A percentile compares a stretch with the other conserved stretches of the same genome.
phyloP scores from a whole-genome alignment of 345 rosid genomes.

The Gossypium thurberi region DNA sequence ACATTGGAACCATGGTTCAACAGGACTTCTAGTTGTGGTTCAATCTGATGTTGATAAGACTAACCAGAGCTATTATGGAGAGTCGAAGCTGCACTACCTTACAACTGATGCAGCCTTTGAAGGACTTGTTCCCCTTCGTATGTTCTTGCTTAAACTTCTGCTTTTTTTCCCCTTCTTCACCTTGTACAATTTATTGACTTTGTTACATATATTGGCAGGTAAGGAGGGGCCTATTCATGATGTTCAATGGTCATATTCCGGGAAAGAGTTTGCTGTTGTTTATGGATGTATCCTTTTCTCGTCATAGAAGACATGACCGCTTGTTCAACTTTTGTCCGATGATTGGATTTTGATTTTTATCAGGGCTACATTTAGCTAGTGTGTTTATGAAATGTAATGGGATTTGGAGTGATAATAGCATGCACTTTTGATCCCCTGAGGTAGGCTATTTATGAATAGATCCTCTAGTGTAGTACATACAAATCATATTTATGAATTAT shows the following conservation, averaged over 20 bases:
- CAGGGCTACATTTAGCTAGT: neutral
- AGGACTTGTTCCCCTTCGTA: slow-evolving; percentile 89
- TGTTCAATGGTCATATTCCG: slow-evolving; percentile 92
- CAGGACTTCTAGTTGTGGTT: slow-evolving; percentile 75
- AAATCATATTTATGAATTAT: neutral
- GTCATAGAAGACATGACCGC: neutral
- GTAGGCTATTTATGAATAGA: neutral
- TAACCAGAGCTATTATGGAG: slow-evolving; percentile 94
- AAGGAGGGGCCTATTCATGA: slow-evolving; percentile 98
- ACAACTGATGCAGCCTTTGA: slow-evolving; percentile 81
- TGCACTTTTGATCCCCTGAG: neutral
- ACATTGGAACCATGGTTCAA: slow-evolving; percentile 78
- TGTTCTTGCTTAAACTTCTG: slow-evolving; percentile 24
- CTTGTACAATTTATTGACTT: slow-evolving; percentile 25
- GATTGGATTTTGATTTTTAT: neutral
- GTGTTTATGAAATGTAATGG: neutral
- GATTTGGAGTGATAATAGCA: neutral
- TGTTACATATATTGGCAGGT: slow-evolving; percentile 43
- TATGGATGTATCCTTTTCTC: slow-evolving; percentile 90
- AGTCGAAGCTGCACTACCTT: slow-evolving; percentile 80
- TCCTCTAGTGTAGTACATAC: neutral
- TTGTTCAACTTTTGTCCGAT: neutral
- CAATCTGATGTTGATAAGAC: slow-evolving; percentile 97
- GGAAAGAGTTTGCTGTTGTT: slow-evolving; percentile 89
- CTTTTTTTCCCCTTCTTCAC: neutral